phyloP scores from a whole-genome alignment of 495 filamentous ascomycete species.

The Neurospora intermedia region DNA sequence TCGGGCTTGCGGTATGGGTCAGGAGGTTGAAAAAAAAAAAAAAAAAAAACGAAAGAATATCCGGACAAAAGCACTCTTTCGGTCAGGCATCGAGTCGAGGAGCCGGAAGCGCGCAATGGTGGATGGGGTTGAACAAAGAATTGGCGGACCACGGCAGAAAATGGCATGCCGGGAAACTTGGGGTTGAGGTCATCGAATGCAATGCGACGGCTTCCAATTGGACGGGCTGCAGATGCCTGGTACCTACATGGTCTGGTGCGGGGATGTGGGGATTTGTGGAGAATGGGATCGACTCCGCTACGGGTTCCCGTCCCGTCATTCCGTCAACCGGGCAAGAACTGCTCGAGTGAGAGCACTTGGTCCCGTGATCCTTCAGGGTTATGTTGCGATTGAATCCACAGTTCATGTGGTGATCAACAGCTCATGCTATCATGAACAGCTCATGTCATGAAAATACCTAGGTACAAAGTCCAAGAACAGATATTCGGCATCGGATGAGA shows the following conservation, averaged over 20 bases:
- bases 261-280: background rate
- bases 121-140: background rate
- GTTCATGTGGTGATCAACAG: background rate
- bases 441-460: background rate
- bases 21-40: background rate
- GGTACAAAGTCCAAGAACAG: background rate
- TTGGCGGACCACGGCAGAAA: background rate
- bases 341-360: background rate
- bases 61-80: too few species aligned
- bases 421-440: background rate
- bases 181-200: background rate
- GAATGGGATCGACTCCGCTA: background rate
- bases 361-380: background rate
- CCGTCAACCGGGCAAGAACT: background rate
- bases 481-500: background rate
- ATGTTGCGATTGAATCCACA: background rate
- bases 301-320: background rate
- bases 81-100: background rate
- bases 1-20: background rate
- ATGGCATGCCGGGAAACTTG: background rate
- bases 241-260: background rate
- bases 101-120: background rate
- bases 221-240: background rate
- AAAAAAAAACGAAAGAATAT: background rate
- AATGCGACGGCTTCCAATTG: background rate